Base-by-base conservation (phyloP, 495 filamentous ascomycete genomes). In the Neurospora sp. region DNA sequence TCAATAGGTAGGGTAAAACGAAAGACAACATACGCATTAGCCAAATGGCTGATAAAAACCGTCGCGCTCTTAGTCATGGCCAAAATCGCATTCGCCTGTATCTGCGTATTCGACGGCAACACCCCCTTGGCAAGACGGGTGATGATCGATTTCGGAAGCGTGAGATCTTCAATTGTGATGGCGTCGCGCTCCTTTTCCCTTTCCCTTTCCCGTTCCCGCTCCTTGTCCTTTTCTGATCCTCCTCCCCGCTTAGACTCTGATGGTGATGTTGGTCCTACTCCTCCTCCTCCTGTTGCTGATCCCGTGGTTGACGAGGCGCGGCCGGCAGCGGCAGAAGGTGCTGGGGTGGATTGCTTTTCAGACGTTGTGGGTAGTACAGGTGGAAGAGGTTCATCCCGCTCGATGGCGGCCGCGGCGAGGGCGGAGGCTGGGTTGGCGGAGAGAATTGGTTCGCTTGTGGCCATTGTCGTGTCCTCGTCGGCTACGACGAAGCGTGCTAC, bases 21-120 rank as follows among this genome's bases (percentile, higher is more conserved):
- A 37, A 22, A 27, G n/a, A 12, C 3, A 1, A 84, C 91, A 71
- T 90, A 98, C 94, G 91, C 87, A 74, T 90, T 88, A 53, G 93
- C 91, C 38, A 99, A 83, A 80, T 97, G 94, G 78, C 89, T 98
- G 40, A 98, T 89, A 80, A 99, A 99, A 0, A 99, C 93, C 3
- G 94, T 97, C 5, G 95, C 94, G 71, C 92, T 91, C 84, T 98
- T 98, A 74, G 91, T 92, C 80, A 99, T 89, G 0, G 96, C 96
- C 38, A 96, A 79, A 44, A 97, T 87, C 5, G 96, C 96, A 82
- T 98, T 95, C 74, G 94, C 97, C 76, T 97, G 93, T 70, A 99
- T 93, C 74, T 93, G 92, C 1, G 96, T 97, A 78, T 98, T 97
- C 7, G 94, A 88, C 0, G 96, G 96, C n/a, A 99, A 87, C n/a